These are phyloP conservation scores for Botrytis elliptica DNA, from an alignment of 2,329 filamentous ascomycete species.

Conservation along the genomic window DNA sequence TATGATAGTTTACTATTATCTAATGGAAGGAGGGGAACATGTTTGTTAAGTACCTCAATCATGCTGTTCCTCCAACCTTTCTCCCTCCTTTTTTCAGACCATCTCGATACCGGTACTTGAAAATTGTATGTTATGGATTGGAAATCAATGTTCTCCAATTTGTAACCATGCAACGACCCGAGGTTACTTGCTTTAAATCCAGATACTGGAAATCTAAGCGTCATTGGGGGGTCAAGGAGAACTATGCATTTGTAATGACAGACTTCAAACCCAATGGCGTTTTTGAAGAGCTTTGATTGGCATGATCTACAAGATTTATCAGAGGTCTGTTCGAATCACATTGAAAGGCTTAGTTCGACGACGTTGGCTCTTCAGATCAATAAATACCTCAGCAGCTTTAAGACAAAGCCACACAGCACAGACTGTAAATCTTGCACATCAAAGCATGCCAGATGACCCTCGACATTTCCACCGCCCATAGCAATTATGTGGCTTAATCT, in stretches of 20 bases:
- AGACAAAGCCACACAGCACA: not conserved
- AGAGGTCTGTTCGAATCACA: not conserved
- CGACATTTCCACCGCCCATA: not conserved
- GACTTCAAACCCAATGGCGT: not conserved
- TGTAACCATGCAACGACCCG: not conserved
- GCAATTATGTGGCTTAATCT: not conserved
- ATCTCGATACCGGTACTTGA: not conserved
- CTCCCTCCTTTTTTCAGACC: not conserved
- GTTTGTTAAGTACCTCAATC: not conserved
- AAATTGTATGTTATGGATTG: not conserved
- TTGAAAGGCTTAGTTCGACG: conserved; percentile 10
- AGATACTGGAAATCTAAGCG: not conserved
- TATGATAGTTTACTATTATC: not conserved
- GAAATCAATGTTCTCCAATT: not conserved
- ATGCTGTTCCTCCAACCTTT: not conserved
- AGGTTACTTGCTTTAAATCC: not conserved
- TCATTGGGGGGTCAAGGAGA: not conserved
- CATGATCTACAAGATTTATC: not conserved
- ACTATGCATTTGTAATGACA: not conserved
- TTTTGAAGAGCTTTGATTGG: not conserved
- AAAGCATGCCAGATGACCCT: not conserved
- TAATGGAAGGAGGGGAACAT: not conserved
- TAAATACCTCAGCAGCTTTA: not conserved
- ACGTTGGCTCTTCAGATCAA: not conserved
- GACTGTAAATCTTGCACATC: not conserved